These are phyloP conservation scores for Diversispora eburnea DNA, from an alignment of 192 early-diverging fungal genomes.

Conservation along the genomic window DNA sequence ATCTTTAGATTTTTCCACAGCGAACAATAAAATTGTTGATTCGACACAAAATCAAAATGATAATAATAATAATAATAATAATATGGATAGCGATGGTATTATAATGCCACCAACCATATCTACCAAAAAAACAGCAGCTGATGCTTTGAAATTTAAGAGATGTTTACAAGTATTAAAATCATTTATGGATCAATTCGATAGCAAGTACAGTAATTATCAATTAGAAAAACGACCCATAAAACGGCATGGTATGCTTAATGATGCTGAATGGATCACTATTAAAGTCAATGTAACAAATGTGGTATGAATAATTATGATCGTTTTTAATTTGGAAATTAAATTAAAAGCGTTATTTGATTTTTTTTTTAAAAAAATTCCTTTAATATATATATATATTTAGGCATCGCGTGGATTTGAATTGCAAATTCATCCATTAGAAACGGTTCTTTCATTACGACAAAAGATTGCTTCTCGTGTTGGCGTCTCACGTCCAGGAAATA, in stretches of 20 bases:
- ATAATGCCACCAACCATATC: neutral
- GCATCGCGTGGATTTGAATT: constrained; percentile 34
- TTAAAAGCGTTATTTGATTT: neutral
- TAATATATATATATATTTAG: neutral
- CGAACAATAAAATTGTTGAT: neutral
- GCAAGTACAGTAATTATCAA: constrained; percentile 29
- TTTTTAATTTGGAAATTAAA: too few species aligned
- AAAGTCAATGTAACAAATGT: constrained; percentile 30
- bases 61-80: too few species aligned
- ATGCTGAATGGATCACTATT: constrained; percentile 40
- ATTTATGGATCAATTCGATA: constrained; percentile 35
- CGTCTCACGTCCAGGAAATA: constrained; percentile 26
- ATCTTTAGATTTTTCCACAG: neutral
- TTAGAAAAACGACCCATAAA: constrained; percentile 9
- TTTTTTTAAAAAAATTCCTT: neutral
- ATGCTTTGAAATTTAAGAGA: constrained; percentile 41
- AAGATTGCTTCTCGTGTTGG: constrained; percentile 34
- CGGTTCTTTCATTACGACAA: constrained; percentile 33
- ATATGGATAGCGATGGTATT: constrained; percentile 17
- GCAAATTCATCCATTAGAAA: constrained; percentile 35
- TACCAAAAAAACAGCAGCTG: neutral
- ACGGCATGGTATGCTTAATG: constrained; percentile 41
- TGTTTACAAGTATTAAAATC: constrained; percentile 44
- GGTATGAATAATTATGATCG: neutral
- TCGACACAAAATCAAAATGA: neutral